Conservation (phyloP, 208 protist genomes). For the Lotmaria passim region DNA sequence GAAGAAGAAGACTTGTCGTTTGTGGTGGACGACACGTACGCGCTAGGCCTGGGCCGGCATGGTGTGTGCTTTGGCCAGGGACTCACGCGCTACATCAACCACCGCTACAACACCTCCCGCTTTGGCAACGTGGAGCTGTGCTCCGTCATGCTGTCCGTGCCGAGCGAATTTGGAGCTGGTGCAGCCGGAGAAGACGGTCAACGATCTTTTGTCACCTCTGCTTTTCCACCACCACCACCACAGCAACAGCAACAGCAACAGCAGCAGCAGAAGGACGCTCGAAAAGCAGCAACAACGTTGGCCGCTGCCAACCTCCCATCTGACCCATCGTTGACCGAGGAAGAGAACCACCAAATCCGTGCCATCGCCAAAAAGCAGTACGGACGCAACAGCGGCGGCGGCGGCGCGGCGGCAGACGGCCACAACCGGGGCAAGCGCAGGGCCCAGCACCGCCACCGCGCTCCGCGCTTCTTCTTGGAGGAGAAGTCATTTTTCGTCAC, state of each 20-base stretch:
- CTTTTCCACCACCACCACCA: not conserved
- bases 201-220: not conserved
- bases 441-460: slow-evolving; percentile 19
- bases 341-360: not conserved
- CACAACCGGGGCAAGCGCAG: slow-evolving; percentile 18
- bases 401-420: not conserved
- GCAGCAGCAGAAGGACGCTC: not conserved
- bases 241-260: not conserved
- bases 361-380: not conserved
- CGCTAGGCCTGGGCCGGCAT: slow-evolving; percentile 71
- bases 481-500: slow-evolving; percentile 73
- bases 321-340: slow-evolving; percentile 6
- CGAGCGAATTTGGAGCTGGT: slow-evolving; percentile 50
- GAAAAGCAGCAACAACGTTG: not conserved
- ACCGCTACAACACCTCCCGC: slow-evolving; percentile 84
- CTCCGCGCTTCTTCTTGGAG: slow-evolving; percentile 50
- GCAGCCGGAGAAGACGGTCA: not conserved
- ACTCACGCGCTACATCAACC: slow-evolving; percentile 85
- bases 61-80: slow-evolving; percentile 83
- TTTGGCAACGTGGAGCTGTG: slow-evolving; percentile 89
- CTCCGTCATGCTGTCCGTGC: slow-evolving; percentile 78
- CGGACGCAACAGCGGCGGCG: not conserved
- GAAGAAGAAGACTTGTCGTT: slow-evolving; percentile 56
- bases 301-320: not conserved
- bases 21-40: slow-evolving; percentile 79